Base-by-base conservation (phyloP, 192 early-diverging fungal species). In the Backusella circina region DNA sequence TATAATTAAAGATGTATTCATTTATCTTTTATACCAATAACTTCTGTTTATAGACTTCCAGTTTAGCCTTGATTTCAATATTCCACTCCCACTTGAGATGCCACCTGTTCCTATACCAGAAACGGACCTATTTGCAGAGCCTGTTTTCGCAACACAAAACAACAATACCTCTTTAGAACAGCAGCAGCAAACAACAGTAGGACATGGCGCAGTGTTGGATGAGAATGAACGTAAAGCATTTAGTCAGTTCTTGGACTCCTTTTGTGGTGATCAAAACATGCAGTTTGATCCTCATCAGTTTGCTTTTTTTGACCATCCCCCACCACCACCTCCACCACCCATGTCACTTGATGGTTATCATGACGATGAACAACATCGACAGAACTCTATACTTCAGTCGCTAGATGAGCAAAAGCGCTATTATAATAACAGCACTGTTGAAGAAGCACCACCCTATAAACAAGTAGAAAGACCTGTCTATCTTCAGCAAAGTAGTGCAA, bases 201-300 rank as follows among this genome's bases (percentile, higher is more conserved):
- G 26, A 61, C 9, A 61, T 61, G 23, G 54, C 9, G 73, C 74
- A 67, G 68, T 81, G 2, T 54, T 83, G 26, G 72, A 79, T 32
- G 82, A 83, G 57, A 72, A 79, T 30, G 86, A 88, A 41, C 84
- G 86, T 41, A 80, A 79, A 28, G 79, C 82, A 33, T 86, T 88
- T 37, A 79, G 79, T 10, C 81, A 88, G 70, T 88, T 88, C 75
- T 68, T 88, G 47, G 86, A 88, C 47, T 76, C 79, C 1, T 74
- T 88, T 57, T 84, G 83, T 61, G 76, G 84, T 7, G 86, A 88
- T 67, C 83, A 83, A 47, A 83, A 86, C 73, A 71, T 78, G 32
- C 77, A 69, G 13, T 65, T 57, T 35, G 47, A 72, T 33, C 33
- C 44, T n/a, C 71, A 57, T n/a, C 68, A 39, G 68, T 72, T 36